phyloP scores from a whole-genome alignment of 2,329 filamentous ascomycete species.

The Hymenoscyphus repandus region DNA sequence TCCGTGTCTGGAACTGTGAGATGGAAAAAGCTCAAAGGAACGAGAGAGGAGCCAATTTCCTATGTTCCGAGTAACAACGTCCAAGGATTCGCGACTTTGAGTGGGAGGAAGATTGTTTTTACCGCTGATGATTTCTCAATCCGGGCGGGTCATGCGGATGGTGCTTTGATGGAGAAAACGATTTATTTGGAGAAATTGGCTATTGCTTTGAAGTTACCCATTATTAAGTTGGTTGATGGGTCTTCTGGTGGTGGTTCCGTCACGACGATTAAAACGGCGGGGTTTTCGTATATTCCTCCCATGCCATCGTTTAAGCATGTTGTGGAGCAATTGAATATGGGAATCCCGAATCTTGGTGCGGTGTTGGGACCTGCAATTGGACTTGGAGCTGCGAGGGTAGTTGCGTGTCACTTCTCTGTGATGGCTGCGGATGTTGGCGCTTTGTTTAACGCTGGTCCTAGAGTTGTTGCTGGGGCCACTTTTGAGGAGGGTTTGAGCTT shows the following conservation, averaged over 20 bases:
- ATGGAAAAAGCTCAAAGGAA: conserved; percentile 46
- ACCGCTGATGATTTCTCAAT: conserved; percentile 62
- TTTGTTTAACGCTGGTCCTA: conserved; percentile 59
- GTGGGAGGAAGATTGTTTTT: conserved; percentile 50
- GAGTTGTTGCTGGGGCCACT: conserved; percentile 56
- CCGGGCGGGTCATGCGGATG: conserved; percentile 59
- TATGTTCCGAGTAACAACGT: conserved; percentile 59
- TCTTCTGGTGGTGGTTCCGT: conserved; percentile 58
- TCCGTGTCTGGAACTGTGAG: conserved; percentile 53
- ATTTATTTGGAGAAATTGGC: conserved; percentile 58
- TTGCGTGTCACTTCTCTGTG: conserved; percentile 58
- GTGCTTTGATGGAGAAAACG: conserved; percentile 51
- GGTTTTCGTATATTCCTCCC: conserved; percentile 56
- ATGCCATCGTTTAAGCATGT: conserved; percentile 48
- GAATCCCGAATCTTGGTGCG: conserved; percentile 60
- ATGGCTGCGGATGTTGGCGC: conserved; percentile 59
- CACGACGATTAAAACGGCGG: conserved; percentile 49
- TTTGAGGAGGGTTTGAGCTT: conserved; percentile 58
- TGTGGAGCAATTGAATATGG: conserved; percentile 53
- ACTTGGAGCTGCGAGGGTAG: conserved; percentile 55
- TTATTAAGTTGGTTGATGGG: conserved; percentile 60
- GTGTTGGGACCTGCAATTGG: conserved; percentile 60
- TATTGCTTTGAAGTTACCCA: conserved; percentile 50
- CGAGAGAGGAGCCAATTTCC: conserved; percentile 41
- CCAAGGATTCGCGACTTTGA: conserved; percentile 50